Base-by-base conservation (phyloP, 2,329 filamentous ascomycete genomes). In the Fusarium domesticum region DNA sequence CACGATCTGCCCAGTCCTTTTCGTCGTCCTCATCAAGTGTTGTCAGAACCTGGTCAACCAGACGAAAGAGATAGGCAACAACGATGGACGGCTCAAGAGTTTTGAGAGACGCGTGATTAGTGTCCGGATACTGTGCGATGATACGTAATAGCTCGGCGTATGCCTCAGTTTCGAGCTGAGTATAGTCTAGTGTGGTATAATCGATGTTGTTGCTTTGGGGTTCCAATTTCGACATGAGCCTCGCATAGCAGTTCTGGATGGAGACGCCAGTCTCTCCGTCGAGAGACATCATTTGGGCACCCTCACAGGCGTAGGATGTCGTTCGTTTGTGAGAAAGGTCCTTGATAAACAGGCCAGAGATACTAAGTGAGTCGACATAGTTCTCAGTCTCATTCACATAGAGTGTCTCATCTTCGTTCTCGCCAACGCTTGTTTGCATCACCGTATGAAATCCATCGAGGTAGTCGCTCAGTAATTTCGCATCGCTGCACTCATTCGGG, bases 41-140 rank as follows among this genome's bases (percentile, higher is more conserved):
- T 0, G 10, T 0, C 41, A 44, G 47, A 1, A 57, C 3, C 0
- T 58, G 50, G 3, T 61, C 56, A 0, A 48, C 32, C 0, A 62
- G 12, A 1, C 59, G 50, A 0, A 23, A 4, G 1, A 87, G 67
- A 58, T 86, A 87, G 2, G 75, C 80, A 19, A 86, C 67, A n/a
- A 85, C 74, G 0, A 80, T 83, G 3, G 80, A 74, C 0, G 83
- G 82, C 57, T 87, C 84, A n/a, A 83, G 75, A 0, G 79, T 84
- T 67, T 79, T 84, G 62, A 78, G 70, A 0, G 83, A 83, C 47
- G 83, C 80, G 48, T 78, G 58, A 31, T 84, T 75, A 1, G 82
- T 76, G 46, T 87, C 84, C 0, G 83, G 83, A 69, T 81, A 87
- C 45, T 81, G 76, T 0, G 81, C 72, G 35, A 87, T 67, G 39